These are phyloP conservation scores for Leptomonas seymouri DNA, from an alignment of 208 protist species.

Conservation along the genomic window DNA sequence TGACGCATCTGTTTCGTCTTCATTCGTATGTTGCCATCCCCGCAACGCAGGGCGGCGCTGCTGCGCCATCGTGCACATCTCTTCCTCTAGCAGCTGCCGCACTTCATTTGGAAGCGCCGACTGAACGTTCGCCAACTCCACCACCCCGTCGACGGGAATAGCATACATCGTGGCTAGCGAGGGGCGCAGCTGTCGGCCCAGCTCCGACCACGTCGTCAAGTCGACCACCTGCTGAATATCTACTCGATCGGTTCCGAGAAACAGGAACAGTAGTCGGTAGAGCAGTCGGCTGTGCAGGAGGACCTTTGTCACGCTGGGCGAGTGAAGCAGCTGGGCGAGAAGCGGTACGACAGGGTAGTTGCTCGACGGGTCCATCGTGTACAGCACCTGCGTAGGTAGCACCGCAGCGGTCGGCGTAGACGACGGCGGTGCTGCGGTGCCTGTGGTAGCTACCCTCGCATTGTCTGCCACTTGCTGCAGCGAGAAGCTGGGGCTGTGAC, in stretches of 20 bases:
- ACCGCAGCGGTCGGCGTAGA: neutral
- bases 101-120: slow-evolving; percentile 18
- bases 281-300: slow-evolving; percentile 52
- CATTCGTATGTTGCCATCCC: neutral
- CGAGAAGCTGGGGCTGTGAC: neutral
- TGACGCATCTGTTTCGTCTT: neutral
- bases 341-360: slow-evolving; percentile 50
- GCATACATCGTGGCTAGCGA: slow-evolving; percentile 4
- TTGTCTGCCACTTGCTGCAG: neutral
- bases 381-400: slow-evolving; percentile 34
- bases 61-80: slow-evolving; percentile 15
- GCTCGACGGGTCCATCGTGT: slow-evolving; percentile 43
- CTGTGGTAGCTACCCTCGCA: neutral
- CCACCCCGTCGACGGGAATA: slow-evolving; percentile 13
- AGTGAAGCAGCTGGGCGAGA: slow-evolving; percentile 55
- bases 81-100: slow-evolving; percentile 21
- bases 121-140: slow-evolving; percentile 9
- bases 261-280: slow-evolving; percentile 70
- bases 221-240: slow-evolving; percentile 68
- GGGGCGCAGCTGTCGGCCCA: slow-evolving; percentile 32
- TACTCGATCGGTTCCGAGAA: slow-evolving; percentile 77
- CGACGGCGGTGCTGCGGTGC: neutral
- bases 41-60: neutral
- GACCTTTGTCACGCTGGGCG: slow-evolving; percentile 50
- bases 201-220: slow-evolving; percentile 40